These are phyloP conservation scores for Arthrobotrys megalospora DNA, from an alignment of 2,329 filamentous ascomycete species.

Conservation along the genomic window DNA sequence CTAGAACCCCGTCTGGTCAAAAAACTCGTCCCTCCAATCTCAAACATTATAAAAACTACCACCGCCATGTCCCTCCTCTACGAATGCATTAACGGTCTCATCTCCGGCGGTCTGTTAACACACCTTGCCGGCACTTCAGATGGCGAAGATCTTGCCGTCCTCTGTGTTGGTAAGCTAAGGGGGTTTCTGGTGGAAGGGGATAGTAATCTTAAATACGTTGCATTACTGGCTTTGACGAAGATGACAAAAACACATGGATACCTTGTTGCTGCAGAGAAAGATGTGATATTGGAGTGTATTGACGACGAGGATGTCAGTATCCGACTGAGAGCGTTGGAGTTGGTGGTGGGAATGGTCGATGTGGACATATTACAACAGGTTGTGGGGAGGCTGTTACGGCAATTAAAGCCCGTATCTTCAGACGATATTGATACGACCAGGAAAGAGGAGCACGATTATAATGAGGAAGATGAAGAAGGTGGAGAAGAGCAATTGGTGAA, in stretches of 20 bases:
- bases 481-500: constrained; percentile 57
- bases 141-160: constrained; percentile 88
- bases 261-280: constrained; percentile 91
- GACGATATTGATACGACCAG: constrained; percentile 64
- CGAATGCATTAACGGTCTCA: constrained; percentile 98
- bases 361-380: constrained; percentile 86
- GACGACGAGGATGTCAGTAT: constrained; percentile 97
- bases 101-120: constrained; percentile 93
- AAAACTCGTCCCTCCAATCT: constrained; percentile 91
- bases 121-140: constrained; percentile 84
- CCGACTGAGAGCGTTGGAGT: constrained; percentile 88
- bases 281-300: constrained; percentile 96
- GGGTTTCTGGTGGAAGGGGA: constrained; percentile 94
- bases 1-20: constrained; percentile 91
- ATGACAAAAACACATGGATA: constrained; percentile 90
- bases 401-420: constrained; percentile 79
- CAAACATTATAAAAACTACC: constrained; percentile 92
- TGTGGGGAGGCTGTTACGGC: constrained; percentile 87
- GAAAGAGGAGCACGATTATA: constrained; percentile 70
- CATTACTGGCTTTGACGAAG: constrained; percentile 92
- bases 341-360: constrained; percentile 94
- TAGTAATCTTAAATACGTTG: constrained; percentile 97
- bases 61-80: constrained; percentile 98
- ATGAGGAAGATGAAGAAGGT: constrained; percentile 71
- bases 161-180: constrained; percentile 92